Conservation (phyloP, 305 asterid species). For the Solanum hybrid region DNA sequence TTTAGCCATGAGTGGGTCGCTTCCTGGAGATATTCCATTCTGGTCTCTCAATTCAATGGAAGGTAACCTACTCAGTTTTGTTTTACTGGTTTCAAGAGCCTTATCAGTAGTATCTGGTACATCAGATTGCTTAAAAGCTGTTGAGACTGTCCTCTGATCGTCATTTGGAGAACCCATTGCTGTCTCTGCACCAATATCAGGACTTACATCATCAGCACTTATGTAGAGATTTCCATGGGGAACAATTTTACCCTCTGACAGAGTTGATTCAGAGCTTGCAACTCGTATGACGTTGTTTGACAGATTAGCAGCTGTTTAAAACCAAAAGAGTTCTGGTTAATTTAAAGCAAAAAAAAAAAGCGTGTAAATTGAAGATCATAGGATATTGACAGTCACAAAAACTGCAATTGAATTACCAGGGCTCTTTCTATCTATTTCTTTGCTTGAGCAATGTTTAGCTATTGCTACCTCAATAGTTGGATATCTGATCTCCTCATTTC, state of each 20-base stretch:
- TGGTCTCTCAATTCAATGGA: constrained; percentile 13
- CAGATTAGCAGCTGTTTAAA: constrained; percentile 6
- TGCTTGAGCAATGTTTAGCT: neutral
- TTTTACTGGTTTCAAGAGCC: neutral
- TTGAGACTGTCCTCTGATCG: neutral
- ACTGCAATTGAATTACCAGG: neutral
- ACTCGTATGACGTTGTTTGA: neutral
- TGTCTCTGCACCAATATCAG: neutral
- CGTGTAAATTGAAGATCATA: neutral
- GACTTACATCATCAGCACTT: neutral
- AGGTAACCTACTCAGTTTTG: neutral
- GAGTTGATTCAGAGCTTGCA: neutral
- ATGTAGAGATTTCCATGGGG: neutral
- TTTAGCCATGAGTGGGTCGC: constrained; percentile 7
- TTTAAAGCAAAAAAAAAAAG: neutral
- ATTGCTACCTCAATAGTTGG: neutral
- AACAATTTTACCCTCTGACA: neutral
- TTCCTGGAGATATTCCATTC: constrained; percentile 9
- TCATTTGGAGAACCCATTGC: neutral
- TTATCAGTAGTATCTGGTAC: neutral
- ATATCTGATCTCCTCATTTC: neutral
- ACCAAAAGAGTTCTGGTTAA: neutral
- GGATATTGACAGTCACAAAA: neutral
- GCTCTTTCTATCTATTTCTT: neutral
- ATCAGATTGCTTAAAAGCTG: neutral